Base-by-base conservation (phyloP, 495 filamentous ascomycete species). In the Hypoxylon cercidicola region DNA sequence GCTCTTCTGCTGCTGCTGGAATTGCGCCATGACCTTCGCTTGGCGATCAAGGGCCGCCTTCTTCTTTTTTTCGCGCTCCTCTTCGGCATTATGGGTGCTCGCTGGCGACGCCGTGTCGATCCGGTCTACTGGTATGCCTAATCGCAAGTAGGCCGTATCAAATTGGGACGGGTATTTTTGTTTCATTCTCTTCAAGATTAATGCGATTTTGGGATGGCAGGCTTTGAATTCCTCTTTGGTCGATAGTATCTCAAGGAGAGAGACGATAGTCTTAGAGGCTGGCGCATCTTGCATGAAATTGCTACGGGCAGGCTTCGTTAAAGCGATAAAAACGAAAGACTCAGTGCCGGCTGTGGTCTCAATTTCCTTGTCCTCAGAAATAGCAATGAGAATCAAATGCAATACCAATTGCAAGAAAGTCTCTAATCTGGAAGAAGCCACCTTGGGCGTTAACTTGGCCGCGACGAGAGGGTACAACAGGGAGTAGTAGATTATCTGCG, bases 1-100 rank as follows among this genome's bases (percentile, higher is more conserved):
- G 65, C 86, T 92, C 75, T 96, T 93, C 71, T 98, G 96, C 69
- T 99, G 93, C 69, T 96, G 88, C 73, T 97, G 95, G 79, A 98
- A 96, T 72, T 97, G 91, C 1, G 93, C 94, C 93, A 98, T 97
- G 16, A 98, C 91, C 64, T 84, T 88, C 8, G 93, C 93, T 77
- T 98, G 93, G 46, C 95, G 84, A 60, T 94, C 93, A 32, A 92
- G 75, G 0, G 96, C 95, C 25, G 93, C 88, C 67, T 89, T 87
- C 81, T 97, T 98, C 82, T 93, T 98, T 46, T 83, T 76, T 73
- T 96, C 92, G 47, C 87, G 88, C 62, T 93, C 89, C 62, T 88
- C 86, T 10, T 90, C 86, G 1, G 77, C 81, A 54, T 84, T 85
- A 62, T 78, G 77, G 34, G 72, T 77, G 52, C 74, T 82, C 4